Evolutionary conservation across 78 protist species (phyloP).

Genomic region (Bigelowiella natans): DNA sequence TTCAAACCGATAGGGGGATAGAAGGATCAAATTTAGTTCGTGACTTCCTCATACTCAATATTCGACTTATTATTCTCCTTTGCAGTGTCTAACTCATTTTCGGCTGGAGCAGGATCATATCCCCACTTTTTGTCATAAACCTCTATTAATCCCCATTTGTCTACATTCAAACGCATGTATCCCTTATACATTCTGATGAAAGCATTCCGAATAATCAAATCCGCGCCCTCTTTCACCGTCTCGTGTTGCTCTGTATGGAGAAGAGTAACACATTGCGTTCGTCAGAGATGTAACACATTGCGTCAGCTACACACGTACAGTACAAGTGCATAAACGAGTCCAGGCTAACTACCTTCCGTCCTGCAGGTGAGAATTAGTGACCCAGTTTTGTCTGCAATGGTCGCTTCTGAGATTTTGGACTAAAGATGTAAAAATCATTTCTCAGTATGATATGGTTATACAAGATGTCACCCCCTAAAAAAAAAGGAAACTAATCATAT

Average conservation of each 20-base stretch:
- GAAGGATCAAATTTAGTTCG: no score
- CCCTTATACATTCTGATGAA: neutral
- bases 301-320: no score
- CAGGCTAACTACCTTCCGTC: neutral
- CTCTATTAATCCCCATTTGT: neutral
- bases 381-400: neutral
- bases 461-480: no score
- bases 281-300: no score
- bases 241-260: neutral
- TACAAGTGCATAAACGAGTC: no score
- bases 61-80: neutral
- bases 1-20: no score
- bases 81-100: neutral
- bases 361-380: neutral
- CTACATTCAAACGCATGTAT: neutral
- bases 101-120: neutral
- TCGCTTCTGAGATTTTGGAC: neutral
- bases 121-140: neutral
- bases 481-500: no score
- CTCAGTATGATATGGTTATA: no score
- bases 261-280: neutral
- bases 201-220: neutral
- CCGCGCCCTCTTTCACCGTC: neutral
- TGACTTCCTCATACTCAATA: neutral
- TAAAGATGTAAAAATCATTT: no score